Percentiles rank a stretch among this genome's conserved stretches.
Evolutionary conservation across 208 protist species (phyloP).

Genomic region (Leishmania mexicana): DNA sequence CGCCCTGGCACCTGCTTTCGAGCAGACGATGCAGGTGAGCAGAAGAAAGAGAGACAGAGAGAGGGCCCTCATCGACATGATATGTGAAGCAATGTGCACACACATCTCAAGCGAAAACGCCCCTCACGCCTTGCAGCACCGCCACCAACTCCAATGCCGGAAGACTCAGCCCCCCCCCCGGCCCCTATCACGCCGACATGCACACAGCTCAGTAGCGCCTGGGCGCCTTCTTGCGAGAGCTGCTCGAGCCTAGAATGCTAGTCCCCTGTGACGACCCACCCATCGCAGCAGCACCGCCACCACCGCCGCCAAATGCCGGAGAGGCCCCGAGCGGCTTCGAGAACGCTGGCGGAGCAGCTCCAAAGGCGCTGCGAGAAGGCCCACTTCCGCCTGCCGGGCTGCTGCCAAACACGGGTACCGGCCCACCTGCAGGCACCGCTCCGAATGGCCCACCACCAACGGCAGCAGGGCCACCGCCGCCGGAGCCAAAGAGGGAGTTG

Average conservation of each 20-base stretch:
- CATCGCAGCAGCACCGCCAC: neutral
- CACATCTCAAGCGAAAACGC: neutral
- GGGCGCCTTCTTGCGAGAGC: slow-evolving; percentile 2
- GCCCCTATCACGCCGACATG: neutral
- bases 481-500: neutral
- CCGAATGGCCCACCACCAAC: slow-evolving; percentile 7
- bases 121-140: neutral
- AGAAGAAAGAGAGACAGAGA: neutral
- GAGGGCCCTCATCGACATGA: neutral
- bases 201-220: neutral
- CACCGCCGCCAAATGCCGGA: slow-evolving; percentile 5
- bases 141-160: neutral
- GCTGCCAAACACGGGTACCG: slow-evolving; percentile 10
- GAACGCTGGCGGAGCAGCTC: slow-evolving; percentile 12
- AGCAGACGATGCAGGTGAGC: neutral
- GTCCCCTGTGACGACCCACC: slow-evolving; percentile 1
- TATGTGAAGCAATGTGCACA: neutral
- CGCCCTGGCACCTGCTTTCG: neutral
- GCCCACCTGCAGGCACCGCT: neutral
- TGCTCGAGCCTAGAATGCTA: slow-evolving; percentile 4
- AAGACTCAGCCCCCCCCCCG: neutral
- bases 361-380: slow-evolving; percentile 5
- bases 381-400: neutral
- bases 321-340: neutral
- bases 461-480: neutral